phyloP scores from a whole-genome alignment of 208 protist species.

The Wallacemonas collosoma region DNA sequence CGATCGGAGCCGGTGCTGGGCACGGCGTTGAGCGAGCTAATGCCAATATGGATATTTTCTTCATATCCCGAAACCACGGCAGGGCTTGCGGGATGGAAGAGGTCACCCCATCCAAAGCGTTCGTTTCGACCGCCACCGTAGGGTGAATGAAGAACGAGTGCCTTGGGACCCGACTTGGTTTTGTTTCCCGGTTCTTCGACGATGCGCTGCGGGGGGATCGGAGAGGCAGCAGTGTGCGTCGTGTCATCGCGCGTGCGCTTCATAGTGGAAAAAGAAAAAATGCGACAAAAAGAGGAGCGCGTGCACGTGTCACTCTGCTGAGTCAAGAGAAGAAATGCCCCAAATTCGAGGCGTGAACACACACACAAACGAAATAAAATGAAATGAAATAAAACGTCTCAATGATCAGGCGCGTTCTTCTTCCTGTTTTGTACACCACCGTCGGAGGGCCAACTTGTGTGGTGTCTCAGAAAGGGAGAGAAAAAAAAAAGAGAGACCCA shows the following conservation, averaged over 20 bases:
- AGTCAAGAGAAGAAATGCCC: too few relatives aligned
- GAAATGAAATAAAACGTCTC: too few relatives aligned
- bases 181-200: constrained; percentile 37
- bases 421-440: too few relatives aligned
- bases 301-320: too few relatives aligned
- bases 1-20: constrained; percentile 45
- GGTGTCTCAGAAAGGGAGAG: too few relatives aligned
- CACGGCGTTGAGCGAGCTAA: constrained; percentile 74
- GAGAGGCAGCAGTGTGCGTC: background rate
- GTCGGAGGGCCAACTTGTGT: too few relatives aligned
- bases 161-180: constrained; percentile 16
- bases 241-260: background rate
- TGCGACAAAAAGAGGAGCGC: background rate
- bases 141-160: constrained; percentile 60
- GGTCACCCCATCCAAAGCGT: constrained; percentile 62
- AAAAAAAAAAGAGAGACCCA: too few relatives aligned
- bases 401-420: too few relatives aligned
- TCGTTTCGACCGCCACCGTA: constrained; percentile 49
- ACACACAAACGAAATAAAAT: too few relatives aligned
- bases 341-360: too few relatives aligned
- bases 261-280: constrained; percentile 20
- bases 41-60: constrained; percentile 65
- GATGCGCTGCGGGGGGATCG: constrained; percentile 29
- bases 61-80: constrained; percentile 37
- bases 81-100: constrained; percentile 37